Conservation (phyloP, 1,284 basidiomycete genomes). For the Rhodotorula sp. region DNA sequence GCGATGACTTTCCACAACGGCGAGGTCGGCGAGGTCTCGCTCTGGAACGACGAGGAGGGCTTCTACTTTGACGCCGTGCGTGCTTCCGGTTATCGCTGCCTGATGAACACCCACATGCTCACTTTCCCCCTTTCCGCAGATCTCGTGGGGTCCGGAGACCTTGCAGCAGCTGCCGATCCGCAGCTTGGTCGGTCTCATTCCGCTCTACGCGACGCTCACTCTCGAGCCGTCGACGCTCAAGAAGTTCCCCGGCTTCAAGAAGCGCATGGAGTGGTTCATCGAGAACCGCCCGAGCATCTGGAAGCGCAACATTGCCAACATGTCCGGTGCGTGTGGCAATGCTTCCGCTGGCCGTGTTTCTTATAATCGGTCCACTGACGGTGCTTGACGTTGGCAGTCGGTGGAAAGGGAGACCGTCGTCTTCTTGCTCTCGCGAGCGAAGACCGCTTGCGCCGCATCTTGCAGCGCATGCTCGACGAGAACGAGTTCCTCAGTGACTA, state of each 20-base stretch:
- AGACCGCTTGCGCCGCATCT: conserved; percentile 79
- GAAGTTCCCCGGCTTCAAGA: conserved; percentile 94
- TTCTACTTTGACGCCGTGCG: conserved; percentile 88
- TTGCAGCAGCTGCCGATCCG: conserved; percentile 85
- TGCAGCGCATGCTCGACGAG: conserved; percentile 96
- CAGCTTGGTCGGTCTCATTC: conserved; percentile 91
- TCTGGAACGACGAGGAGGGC: conserved; percentile 95
- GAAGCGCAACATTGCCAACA: conserved; percentile 92
- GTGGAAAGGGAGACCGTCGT: conserved; percentile 80
- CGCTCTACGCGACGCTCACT: conserved; percentile 89
- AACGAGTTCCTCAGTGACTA: conserved; percentile 93
- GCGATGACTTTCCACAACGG: conserved; percentile 83
- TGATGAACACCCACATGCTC: neutral
- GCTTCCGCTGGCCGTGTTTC: neutral
- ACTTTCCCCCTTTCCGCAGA: neutral
- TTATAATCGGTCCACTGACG: neutral
- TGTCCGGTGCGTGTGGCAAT: conserved; percentile 63
- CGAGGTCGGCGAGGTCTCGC: conserved; percentile 63
- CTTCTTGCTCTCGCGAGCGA: conserved; percentile 87
- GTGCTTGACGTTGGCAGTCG: conserved; percentile 53
- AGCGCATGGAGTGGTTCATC: conserved; percentile 97
- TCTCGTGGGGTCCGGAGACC: conserved; percentile 45
- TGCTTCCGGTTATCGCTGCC: conserved; percentile 59
- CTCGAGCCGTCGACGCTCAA: conserved; percentile 86
- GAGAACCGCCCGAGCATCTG: conserved; percentile 85